Evolutionary conservation across 2,329 filamentous ascomycete species (phyloP), one percentile per base, ranked within the genome.

Genomic region (Trichoderma breve): DNA sequence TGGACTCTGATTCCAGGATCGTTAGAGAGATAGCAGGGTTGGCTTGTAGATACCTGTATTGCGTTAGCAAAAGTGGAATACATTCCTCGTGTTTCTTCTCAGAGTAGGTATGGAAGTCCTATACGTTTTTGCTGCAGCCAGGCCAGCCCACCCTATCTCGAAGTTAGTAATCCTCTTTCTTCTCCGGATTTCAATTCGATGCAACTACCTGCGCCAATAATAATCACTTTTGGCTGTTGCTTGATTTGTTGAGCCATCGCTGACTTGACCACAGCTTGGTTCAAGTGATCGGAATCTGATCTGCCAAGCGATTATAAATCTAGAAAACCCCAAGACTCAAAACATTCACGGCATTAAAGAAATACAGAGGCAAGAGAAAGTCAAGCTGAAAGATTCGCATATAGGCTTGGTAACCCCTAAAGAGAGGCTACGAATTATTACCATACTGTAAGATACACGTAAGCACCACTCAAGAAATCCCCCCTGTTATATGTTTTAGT

Each of bases 41-140:
- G 1, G 18, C 64, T 1, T 67, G 64, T 14, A 67, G 64, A 39
- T 67, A 67, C 7, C 64, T 67, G 8, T 6, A 7, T 9, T 15
- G 4, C 6, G 3, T 66, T 39, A 66, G 47, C 18, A 5, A 53
- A 14, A 28, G 15, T 6, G 9, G 24, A 18, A 11, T 36, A 21
- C 6, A 4, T 67, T 12, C 11, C 18, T 4, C 18, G 53, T n/a
- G 15, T 14, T 15, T 6, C 14, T 18, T 51, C 18, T n/a, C 12
- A 47, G 24, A 4, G 26, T 6, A 47, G 26, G 18, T 14, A 28
- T 39, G 4, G 30, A 57, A 32, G 8, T 67, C 51, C 24, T 51
- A 39, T 67, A 67, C 64, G 64, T 67, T 30, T 67, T 67, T 51
- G 64, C 47, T 1, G 64, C 64, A 15, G 64, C 64, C 24, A 67